phyloP scores from a whole-genome alignment of 1,284 basidiomycete species.

The Meira miltonrushii region DNA sequence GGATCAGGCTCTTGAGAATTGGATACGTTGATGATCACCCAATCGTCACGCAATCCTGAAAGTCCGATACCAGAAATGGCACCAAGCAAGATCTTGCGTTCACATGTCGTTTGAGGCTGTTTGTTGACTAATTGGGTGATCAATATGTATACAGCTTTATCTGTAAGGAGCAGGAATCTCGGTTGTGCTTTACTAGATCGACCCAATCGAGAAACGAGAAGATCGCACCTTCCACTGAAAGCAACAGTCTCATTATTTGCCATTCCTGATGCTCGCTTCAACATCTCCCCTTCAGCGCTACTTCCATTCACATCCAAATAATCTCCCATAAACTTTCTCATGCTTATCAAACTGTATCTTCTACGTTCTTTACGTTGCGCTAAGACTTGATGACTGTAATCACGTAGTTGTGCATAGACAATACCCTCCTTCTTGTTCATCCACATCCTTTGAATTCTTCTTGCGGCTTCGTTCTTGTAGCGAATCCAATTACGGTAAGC shows the following conservation, averaged over 20 bases:
- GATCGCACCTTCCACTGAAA: conserved; percentile 79
- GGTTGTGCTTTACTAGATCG: conserved; percentile 89
- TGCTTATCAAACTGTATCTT: conserved; percentile 85
- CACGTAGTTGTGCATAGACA: conserved; percentile 79
- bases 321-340: conserved; percentile 92
- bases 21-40: conserved; percentile 65
- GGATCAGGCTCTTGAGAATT: conserved; percentile 83
- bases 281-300: conserved; percentile 70
- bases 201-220: conserved; percentile 78
- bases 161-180: conserved; percentile 81
- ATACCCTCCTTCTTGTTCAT: conserved; percentile 92
- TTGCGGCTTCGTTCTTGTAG: conserved; percentile 90
- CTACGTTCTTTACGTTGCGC: conserved; percentile 88
- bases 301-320: conserved; percentile 74
- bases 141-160: conserved; percentile 80
- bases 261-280: conserved; percentile 70
- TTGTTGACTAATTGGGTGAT: conserved; percentile 60
- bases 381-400: conserved; percentile 88
- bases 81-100: conserved; percentile 82
- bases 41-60: conserved; percentile 89
- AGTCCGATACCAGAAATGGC: conserved; percentile 79
- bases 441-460: conserved; percentile 96
- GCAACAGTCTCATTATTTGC: conserved; percentile 50
- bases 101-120: conserved; percentile 64
- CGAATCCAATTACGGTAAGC: conserved; percentile 93